Conservation (phyloP, 2,329 filamentous ascomycete genomes). For the Aspergillus sp. region DNA sequence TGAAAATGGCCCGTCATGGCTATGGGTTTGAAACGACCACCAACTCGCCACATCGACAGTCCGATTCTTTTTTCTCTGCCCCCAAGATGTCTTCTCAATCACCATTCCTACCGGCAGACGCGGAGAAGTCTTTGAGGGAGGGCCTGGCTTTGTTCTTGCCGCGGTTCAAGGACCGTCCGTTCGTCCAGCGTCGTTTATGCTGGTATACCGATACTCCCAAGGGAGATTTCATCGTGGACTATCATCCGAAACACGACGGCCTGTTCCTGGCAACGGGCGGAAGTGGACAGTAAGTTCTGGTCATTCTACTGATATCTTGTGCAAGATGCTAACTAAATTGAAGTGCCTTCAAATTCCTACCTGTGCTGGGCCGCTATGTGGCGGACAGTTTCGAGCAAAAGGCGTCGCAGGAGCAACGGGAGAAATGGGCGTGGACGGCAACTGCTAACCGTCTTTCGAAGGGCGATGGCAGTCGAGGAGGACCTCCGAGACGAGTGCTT, state of each 20-base stretch:
- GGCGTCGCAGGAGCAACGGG: conserved; percentile 3
- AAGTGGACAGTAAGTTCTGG: conserved; percentile 13
- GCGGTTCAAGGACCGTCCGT: conserved; percentile 25
- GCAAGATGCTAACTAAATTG: not conserved
- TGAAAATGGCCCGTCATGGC: conserved; percentile 31
- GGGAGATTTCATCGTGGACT: conserved; percentile 36
- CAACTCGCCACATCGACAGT: not conserved
- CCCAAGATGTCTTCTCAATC: conserved; percentile 12
- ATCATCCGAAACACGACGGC: conserved; percentile 31
- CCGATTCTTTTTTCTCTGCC: conserved; percentile 19
- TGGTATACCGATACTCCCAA: conserved; percentile 38
- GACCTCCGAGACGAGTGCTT: conserved; percentile 10
- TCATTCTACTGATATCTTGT: not conserved
- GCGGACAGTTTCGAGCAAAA: conserved; percentile 11
- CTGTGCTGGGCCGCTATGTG: conserved; percentile 62
- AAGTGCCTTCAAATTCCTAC: conserved; percentile 65
- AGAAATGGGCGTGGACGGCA: conserved; percentile 19
- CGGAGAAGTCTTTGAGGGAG: conserved; percentile 12
- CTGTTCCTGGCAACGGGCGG: conserved; percentile 11
- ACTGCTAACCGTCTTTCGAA: conserved; percentile 9
- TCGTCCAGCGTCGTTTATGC: conserved; percentile 28
- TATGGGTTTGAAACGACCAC: conserved; percentile 46
- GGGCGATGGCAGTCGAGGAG: conserved; percentile 21
- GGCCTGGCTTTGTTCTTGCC: conserved; percentile 19
- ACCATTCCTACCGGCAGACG: conserved; percentile 22